These are phyloP conservation scores for Pseudogymnoascus verrucosus DNA, from an alignment of 2,329 filamentous ascomycete species.

Conservation along the genomic window DNA sequence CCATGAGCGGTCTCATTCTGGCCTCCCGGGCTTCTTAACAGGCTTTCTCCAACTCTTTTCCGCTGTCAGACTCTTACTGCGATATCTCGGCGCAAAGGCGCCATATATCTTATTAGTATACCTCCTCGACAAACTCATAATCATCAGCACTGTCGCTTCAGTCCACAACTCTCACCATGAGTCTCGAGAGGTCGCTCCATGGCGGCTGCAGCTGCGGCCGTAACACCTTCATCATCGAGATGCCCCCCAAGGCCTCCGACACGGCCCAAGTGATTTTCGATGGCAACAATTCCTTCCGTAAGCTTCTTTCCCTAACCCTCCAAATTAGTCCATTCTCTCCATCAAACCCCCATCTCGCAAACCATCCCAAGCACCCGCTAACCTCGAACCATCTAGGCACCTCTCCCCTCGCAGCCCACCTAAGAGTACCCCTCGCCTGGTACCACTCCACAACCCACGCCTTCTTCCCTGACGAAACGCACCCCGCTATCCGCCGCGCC, in stretches of 20 bases:
- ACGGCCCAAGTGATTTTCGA: constrained; percentile 62
- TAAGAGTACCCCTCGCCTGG: constrained; percentile 74
- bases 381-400: constrained; percentile 45
- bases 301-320: constrained; percentile 30
- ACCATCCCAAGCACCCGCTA: constrained; percentile 11
- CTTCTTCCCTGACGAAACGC: constrained; percentile 71
- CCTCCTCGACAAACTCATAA: neutral
- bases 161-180: constrained; percentile 33
- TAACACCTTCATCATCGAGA: constrained; percentile 68
- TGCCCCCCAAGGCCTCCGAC: constrained; percentile 51
- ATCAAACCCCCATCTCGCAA: neutral
- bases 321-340: constrained; percentile 52
- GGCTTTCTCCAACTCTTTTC: neutral
- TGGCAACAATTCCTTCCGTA: constrained; percentile 51
- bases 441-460: constrained; percentile 69
- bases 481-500: constrained; percentile 54
- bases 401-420: constrained; percentile 68
- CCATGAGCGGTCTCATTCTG: neutral
- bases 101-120: neutral
- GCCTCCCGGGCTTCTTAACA: neutral
- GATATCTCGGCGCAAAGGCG: neutral
- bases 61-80: neutral
- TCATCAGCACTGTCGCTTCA: neutral
- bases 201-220: constrained; percentile 81
- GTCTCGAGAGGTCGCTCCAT: constrained; percentile 47